These are phyloP conservation scores for Solanum commersonii DNA, from an alignment of 257 asterid species.

Conservation along the genomic window DNA sequence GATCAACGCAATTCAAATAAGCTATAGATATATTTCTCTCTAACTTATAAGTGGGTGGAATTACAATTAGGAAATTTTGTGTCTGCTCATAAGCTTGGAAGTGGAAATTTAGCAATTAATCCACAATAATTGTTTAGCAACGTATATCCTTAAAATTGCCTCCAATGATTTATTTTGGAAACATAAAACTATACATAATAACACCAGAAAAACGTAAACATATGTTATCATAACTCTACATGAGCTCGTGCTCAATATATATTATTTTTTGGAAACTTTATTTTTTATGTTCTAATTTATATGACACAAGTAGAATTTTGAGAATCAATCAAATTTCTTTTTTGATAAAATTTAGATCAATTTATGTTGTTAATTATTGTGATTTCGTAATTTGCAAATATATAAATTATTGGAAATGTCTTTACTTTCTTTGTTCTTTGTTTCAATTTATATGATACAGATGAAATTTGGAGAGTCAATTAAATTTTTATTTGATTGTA, in stretches of 20 bases:
- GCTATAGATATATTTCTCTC: not conserved
- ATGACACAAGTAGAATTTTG: not conserved
- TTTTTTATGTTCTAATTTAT: too few species aligned
- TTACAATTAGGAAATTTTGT: not conserved
- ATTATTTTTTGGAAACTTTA: too few species aligned
- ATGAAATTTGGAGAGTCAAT: too few species aligned
- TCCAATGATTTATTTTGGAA: not conserved
- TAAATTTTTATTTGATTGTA: too few species aligned
- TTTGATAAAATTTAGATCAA: not conserved
- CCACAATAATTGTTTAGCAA: not conserved
- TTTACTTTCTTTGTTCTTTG: not conserved
- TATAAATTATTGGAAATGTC: not conserved
- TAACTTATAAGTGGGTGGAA: not conserved
- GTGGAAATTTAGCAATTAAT: not conserved
- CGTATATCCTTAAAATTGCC: too few species aligned
- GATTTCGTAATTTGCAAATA: too few species aligned
- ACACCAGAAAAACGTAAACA: not conserved
- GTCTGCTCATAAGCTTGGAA: not conserved
- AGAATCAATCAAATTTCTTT: too few species aligned
- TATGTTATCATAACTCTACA: not conserved
- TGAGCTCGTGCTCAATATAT: not conserved
- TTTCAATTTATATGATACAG: not conserved
- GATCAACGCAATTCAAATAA: not conserved
- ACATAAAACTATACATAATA: not conserved
- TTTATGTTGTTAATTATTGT: not conserved